Base-by-base conservation (phyloP, 495 filamentous ascomycete species). In the Daldinia caldariorum region DNA sequence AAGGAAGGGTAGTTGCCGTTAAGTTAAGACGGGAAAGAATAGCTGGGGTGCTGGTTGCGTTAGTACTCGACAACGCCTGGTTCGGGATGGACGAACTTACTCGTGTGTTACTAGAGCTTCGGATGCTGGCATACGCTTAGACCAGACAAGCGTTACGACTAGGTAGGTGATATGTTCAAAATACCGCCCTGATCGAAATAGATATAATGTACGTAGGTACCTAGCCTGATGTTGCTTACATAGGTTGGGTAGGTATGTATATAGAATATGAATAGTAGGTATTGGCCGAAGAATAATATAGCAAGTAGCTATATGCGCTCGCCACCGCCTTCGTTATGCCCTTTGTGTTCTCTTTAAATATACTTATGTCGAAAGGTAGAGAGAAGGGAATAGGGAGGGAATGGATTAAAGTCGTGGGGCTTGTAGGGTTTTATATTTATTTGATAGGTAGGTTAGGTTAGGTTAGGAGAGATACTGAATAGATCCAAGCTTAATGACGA, bases 221-320 rank as follows among this genome's bases (percentile, higher is more conserved):
- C 26, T 26, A 26, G 3, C 26, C 26, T 26, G 3, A 26, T 1
- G 26, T 26, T 26, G 26, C 26, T 26, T 1, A 26, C 1, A 3
- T 60, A 47, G 26, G 41, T 53, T 45, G n/a, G 63, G 16, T 26
- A 39, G 10, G 18, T 63, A 53, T 26, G 29, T 45, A 55, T 20
- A 26, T 13, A 38, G 37, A 7, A 18, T 39, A 41, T 58, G 20
- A 26, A 26, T 26, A 20, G 20, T 31, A n/a, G 18, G 43, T 20
- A 18, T 20, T 12, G 31, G 10, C 10, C 32, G 34, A 20, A 13
- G 26, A 32, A 16, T 53, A 14, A 20, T 16, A 53, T 10, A 26
- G 49, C 22, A 32, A 32, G 22, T 14, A 14, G 22, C 22, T 53
- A 32, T 53, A 5, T n/a, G 22, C 16, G 31, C 16, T 53, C 29